These are phyloP conservation scores for Lactarius vividus DNA, from an alignment of 768 basidiomycete species.

Conservation along the genomic window DNA sequence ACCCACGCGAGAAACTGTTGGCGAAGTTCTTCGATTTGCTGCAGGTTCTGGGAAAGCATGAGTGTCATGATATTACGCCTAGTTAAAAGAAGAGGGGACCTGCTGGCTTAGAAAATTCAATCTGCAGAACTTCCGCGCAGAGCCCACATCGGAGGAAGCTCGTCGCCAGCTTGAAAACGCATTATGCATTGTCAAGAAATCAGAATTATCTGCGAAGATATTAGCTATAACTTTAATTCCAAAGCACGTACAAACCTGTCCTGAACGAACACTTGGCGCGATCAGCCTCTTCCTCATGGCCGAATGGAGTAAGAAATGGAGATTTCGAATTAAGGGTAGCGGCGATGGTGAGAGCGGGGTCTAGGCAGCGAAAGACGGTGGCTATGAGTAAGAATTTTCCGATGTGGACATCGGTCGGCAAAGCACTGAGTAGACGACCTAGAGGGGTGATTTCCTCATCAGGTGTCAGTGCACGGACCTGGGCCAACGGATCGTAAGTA, in stretches of 20 bases:
- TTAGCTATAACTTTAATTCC: neutral
- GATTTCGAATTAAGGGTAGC: slow-evolving; percentile 91
- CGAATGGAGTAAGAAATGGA: slow-evolving; percentile 88
- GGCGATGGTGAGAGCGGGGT: slow-evolving; percentile 95
- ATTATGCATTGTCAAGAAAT: slow-evolving; percentile 91
- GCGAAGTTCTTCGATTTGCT: slow-evolving; percentile 94
- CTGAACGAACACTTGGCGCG: slow-evolving; percentile 79
- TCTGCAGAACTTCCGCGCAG: slow-evolving; percentile 74
- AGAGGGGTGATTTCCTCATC: slow-evolving; percentile 92
- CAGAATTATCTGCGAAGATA: slow-evolving; percentile 72
- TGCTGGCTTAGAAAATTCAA: slow-evolving; percentile 81
- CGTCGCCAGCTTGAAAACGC: slow-evolving; percentile 87
- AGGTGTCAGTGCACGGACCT: slow-evolving; percentile 84
- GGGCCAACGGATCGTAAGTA: slow-evolving; percentile 1
- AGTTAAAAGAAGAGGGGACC: slow-evolving; percentile 36
- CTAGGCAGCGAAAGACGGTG: slow-evolving; percentile 82
- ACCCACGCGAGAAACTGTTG: slow-evolving; percentile 55
- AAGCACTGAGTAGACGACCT: slow-evolving; percentile 83
- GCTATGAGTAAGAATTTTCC: slow-evolving; percentile 90
- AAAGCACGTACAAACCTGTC: slow-evolving; percentile 33
- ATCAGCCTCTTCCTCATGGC: slow-evolving; percentile 83
- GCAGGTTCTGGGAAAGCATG: slow-evolving; percentile 60
- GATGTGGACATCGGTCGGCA: slow-evolving; percentile 94
- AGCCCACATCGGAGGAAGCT: slow-evolving; percentile 59
- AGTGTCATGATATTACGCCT: neutral